Evolutionary conservation across 805 yeast species (phyloP).

Genomic region (Lipomyces spencermartinsiae): DNA sequence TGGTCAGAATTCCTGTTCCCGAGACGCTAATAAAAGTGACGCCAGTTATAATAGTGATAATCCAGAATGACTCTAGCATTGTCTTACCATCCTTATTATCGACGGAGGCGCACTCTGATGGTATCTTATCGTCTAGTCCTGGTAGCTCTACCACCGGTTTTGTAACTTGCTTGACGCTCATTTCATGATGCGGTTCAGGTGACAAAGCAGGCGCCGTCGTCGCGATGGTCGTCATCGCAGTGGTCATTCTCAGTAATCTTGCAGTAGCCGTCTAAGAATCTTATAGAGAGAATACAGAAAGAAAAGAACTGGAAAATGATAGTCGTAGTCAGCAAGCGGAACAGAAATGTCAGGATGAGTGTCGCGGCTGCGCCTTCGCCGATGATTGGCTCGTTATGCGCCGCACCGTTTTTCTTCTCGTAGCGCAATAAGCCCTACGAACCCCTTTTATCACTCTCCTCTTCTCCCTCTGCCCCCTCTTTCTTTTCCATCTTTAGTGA

Average conservation of each 20-base stretch:
- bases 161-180: constrained; percentile 10
- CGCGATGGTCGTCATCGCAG: constrained; percentile 5
- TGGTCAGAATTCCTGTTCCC: constrained; percentile 12
- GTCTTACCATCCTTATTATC: constrained; percentile 7
- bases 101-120: constrained; percentile 9
- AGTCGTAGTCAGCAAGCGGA: constrained; percentile 11
- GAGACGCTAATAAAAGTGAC: constrained; percentile 11
- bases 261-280: constrained; percentile 9
- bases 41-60: constrained; percentile 10
- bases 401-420: no score
- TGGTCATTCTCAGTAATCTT: constrained; percentile 7
- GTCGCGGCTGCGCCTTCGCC: no score
- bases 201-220: constrained; percentile 10
- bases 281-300: constrained; percentile 8
- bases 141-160: constrained; percentile 10
- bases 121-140: constrained; percentile 7
- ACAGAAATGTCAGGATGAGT: constrained; percentile 8
- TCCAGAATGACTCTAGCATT: constrained; percentile 6
- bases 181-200: constrained; percentile 10
- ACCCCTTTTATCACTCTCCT: no score
- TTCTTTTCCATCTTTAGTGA: no score
- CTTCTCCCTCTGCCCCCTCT: no score
- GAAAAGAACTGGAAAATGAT: constrained; percentile 9
- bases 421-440: no score
- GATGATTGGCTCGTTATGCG: no score